phyloP scores from a whole-genome alignment of 768 basidiomycete species.

The Kwoniella dendrophila region DNA sequence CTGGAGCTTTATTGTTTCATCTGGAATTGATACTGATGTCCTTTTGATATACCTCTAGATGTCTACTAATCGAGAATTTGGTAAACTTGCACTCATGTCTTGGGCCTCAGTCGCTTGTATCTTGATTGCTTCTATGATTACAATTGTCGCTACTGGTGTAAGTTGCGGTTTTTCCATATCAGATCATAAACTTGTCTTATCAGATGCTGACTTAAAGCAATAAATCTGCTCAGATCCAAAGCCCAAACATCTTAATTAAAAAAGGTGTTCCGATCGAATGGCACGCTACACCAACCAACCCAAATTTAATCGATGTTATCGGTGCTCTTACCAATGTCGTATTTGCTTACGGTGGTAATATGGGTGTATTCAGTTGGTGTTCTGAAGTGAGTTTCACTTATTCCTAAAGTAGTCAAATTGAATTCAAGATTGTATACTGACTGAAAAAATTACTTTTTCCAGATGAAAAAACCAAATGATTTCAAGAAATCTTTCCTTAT shows the following conservation, averaged over 20 bases:
- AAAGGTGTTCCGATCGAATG: constrained; percentile 35
- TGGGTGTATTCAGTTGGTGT: constrained; percentile 40
- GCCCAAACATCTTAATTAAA: constrained; percentile 21
- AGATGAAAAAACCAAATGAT: constrained; percentile 40
- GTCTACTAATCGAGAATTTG: constrained; percentile 37
- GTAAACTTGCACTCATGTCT: constrained; percentile 25
- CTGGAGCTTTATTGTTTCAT: background rate
- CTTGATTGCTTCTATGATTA: constrained; percentile 35
- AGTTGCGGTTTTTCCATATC: background rate
- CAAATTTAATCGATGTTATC: constrained; percentile 34
- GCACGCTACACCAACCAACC: constrained; percentile 29
- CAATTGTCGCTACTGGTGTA: constrained; percentile 35
- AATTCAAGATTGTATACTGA: background rate
- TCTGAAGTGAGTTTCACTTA: constrained; percentile 24
- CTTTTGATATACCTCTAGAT: too few relatives aligned
- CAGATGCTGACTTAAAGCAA: too few relatives aligned
- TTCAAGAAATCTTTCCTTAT: constrained; percentile 43
- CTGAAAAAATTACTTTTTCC: background rate
- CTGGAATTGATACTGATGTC: background rate
- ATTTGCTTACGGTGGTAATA: constrained; percentile 40
- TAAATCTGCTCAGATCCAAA: constrained; percentile 28
- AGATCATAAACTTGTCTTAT: too few relatives aligned
- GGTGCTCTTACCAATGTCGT: constrained; percentile 41
- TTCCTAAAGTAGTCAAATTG: too few relatives aligned
- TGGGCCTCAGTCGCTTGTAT: constrained; percentile 36